A percentile compares a stretch with the other conserved stretches of the same genome.
These are phyloP conservation scores for Clitopilus passeckerianus DNA, from an alignment of 768 basidiomycete species.

Conservation along the genomic window DNA sequence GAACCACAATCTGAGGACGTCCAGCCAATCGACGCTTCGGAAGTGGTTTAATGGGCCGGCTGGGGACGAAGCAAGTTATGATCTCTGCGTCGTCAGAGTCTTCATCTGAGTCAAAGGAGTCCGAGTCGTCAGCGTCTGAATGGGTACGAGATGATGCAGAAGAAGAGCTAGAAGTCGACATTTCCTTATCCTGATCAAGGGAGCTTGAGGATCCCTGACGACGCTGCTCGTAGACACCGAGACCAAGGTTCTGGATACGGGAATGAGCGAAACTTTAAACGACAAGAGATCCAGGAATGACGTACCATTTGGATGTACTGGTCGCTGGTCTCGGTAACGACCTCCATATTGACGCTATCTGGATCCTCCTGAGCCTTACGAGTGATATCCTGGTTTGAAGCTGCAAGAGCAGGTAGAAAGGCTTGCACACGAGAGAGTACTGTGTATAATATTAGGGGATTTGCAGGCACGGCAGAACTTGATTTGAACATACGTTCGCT, in stretches of 20 bases:
- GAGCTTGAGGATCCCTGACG: background rate
- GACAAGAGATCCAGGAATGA: background rate
- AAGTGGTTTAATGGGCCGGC: constrained; percentile 41
- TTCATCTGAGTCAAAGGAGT: constrained; percentile 28
- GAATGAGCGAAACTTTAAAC: background rate
- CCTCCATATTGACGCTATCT: constrained; percentile 65
- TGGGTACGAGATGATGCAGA: constrained; percentile 16
- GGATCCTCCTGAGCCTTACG: constrained; percentile 44
- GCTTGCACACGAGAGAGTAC: constrained; percentile 63
- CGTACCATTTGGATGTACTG: constrained; percentile 66
- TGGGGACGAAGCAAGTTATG: constrained; percentile 33
- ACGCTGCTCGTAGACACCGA: constrained; percentile 54
- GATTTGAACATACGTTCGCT: background rate
- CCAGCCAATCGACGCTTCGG: constrained; percentile 27
- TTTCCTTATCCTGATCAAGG: background rate
- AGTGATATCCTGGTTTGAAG: constrained; percentile 53
- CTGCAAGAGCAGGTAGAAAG: constrained; percentile 64
- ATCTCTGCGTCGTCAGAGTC: constrained; percentile 26
- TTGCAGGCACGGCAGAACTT: background rate
- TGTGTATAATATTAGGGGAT: constrained; percentile 17
- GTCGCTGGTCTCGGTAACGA: constrained; percentile 40
- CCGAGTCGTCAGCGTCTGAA: constrained; percentile 11
- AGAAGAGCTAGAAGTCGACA: constrained; percentile 7
- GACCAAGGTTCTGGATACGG: constrained; percentile 49
- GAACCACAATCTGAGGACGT: background rate